Evolutionary conservation across 2,329 filamentous ascomycete genomes (phyloP).

Genomic region (Colletotrichum theobromicola): DNA sequence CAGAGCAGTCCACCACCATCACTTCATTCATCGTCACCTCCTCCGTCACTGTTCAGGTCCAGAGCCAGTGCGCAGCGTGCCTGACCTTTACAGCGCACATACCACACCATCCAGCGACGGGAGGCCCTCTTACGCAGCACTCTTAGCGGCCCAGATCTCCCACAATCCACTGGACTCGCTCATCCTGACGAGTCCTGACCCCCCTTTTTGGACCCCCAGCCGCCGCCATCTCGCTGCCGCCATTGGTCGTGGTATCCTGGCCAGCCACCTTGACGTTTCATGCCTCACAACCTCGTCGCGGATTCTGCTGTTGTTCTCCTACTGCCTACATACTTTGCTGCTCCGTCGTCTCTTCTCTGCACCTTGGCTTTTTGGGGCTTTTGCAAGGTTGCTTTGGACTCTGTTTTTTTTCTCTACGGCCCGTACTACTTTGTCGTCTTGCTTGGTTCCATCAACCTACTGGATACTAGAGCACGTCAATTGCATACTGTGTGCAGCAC

Average conservation of each 20-base stretch:
- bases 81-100: not conserved
- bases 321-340: not conserved
- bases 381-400: not conserved
- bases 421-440: not conserved
- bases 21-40: not conserved
- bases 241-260: constrained; percentile 27
- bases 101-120: not conserved
- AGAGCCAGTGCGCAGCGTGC: not conserved
- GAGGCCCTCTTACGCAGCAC: not conserved
- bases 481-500: not conserved
- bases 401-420: not conserved
- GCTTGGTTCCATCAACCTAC: not conserved
- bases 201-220: constrained; percentile 8
- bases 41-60: not conserved
- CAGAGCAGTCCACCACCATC: not conserved
- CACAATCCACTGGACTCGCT: not conserved
- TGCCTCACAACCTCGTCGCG: constrained; percentile 32
- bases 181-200: not conserved
- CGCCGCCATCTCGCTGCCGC: not conserved
- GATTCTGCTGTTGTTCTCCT: constrained; percentile 24
- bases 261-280: constrained; percentile 33
- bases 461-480: not conserved
- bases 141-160: constrained; percentile 10
- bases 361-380: not conserved
- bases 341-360: not conserved